Percentiles rank a stretch among this genome's conserved stretches.
These are phyloP conservation scores for Mucor circinelloides DNA, from an alignment of 371 early-diverging fungal genomes.

Conservation along the genomic window DNA sequence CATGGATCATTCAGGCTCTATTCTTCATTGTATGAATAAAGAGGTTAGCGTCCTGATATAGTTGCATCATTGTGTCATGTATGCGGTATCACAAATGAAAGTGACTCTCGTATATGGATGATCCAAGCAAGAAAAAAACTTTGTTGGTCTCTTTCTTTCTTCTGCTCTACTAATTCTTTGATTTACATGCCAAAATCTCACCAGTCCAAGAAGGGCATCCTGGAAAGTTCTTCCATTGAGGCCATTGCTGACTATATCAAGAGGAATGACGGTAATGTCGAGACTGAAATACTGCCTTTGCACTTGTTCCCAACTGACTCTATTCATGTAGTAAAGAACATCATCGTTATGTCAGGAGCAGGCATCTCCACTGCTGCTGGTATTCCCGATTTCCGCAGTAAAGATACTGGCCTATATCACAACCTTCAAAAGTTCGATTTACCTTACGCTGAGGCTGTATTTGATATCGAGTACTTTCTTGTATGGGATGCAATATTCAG, in stretches of 20 bases:
- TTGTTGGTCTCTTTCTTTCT: background rate
- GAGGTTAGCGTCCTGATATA: background rate
- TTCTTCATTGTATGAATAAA: background rate
- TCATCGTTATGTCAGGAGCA: slow-evolving; percentile 94
- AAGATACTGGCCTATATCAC: slow-evolving; percentile 91
- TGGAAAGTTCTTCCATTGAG: slow-evolving; percentile 27
- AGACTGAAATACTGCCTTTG: too few species aligned
- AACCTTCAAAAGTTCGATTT: slow-evolving; percentile 86
- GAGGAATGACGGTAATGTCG: slow-evolving; percentile 26
- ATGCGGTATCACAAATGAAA: background rate
- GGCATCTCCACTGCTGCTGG: slow-evolving; percentile 95
- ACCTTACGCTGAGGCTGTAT: slow-evolving; percentile 94
- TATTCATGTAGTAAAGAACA: slow-evolving; percentile 58
- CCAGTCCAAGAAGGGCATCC: slow-evolving; percentile 13
- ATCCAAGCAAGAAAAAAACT: background rate
- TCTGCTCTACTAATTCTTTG: background rate
- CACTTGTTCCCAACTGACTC: background rate
- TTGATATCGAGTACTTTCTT: slow-evolving; percentile 88
- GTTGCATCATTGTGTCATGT: background rate
- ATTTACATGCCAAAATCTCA: slow-evolving; percentile 7
- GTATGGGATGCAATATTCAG: slow-evolving; percentile 29
- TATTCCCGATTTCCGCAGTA: slow-evolving; percentile 91
- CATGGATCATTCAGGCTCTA: too few species aligned
- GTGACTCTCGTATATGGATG: background rate
- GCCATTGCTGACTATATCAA: slow-evolving; percentile 34